These are phyloP conservation scores for Fusarium mexicanum DNA, from an alignment of 2,329 filamentous ascomycete genomes.

Conservation along the genomic window DNA sequence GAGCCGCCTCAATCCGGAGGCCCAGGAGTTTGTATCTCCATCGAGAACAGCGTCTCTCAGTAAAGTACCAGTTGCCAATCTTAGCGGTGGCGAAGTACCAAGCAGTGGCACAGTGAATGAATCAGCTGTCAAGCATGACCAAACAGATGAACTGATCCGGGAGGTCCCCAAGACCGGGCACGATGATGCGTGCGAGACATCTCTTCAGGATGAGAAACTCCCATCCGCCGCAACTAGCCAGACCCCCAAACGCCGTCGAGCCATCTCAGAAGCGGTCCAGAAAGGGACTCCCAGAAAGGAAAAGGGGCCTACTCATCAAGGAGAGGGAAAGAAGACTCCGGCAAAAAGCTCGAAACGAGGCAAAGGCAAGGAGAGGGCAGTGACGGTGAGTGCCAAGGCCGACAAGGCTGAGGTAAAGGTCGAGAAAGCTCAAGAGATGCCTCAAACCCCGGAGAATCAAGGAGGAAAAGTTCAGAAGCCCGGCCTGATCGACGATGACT, in stretches of 20 bases:
- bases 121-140: not conserved
- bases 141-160: not conserved
- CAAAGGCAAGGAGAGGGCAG: slow-evolving; percentile 28
- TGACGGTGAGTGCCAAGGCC: not conserved
- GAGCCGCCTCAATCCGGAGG: slow-evolving; percentile 31
- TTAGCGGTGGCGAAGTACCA: not conserved
- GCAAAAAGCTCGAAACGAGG: slow-evolving; percentile 23
- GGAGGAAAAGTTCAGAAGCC: slow-evolving; percentile 18
- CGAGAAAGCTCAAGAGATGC: slow-evolving; percentile 4
- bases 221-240: not conserved
- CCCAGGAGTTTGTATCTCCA: slow-evolving; percentile 39
- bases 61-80: not conserved
- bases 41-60: slow-evolving; percentile 1
- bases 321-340: slow-evolving; percentile 20
- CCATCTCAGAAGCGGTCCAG: not conserved
- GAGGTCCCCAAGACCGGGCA: not conserved
- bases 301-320: not conserved
- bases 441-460: slow-evolving; percentile 20
- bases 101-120: not conserved
- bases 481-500: slow-evolving; percentile 38
- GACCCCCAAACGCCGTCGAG: not conserved
- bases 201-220: not conserved
- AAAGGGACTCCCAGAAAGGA: not conserved
- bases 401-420: slow-evolving; percentile 9
- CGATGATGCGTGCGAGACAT: not conserved